Percentiles rank a stretch among this genome's conserved stretches.
phyloP scores from a whole-genome alignment of 164 flowering plant genomes.

The Vitis labrusca region DNA sequence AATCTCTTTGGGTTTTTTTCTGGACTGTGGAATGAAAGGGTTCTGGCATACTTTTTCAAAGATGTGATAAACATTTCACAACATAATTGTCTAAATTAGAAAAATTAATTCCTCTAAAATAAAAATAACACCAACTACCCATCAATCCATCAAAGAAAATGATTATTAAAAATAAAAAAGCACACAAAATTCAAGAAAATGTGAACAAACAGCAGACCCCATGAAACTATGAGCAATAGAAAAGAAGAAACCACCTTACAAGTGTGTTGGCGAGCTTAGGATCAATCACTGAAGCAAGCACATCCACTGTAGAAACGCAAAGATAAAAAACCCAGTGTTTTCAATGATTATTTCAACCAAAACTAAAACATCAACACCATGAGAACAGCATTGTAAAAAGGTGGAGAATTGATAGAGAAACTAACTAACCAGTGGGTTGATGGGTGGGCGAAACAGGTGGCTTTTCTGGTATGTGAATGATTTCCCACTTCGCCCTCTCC shows the following conservation, averaged over 20 bases:
- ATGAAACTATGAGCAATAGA: background rate
- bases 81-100: too few species aligned
- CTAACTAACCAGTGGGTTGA: slow-evolving; percentile 60
- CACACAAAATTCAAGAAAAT: background rate
- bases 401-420: background rate
- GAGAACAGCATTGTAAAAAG: background rate
- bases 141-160: too few species aligned
- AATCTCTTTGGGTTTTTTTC: too few species aligned
- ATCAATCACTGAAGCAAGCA: slow-evolving; percentile 59
- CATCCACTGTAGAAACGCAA: slow-evolving; percentile 43
- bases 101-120: too few species aligned
- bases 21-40: too few species aligned
- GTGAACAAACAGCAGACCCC: background rate
- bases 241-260: slow-evolving; percentile 40
- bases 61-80: too few species aligned
- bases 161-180: background rate
- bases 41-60: too few species aligned
- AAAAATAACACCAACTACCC: background rate
- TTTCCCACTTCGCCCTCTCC: slow-evolving; percentile 34
- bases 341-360: background rate
- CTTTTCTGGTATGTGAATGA: slow-evolving; percentile 60
- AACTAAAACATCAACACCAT: background rate
- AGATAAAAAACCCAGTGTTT: too few species aligned
- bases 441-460: slow-evolving; percentile 43
- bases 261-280: slow-evolving; percentile 68